Percentiles rank a stretch among this genome's conserved stretches.
Conservation (phyloP, 192 early-diverging fungal genomes). For the Haplosporangium gracile region DNA sequence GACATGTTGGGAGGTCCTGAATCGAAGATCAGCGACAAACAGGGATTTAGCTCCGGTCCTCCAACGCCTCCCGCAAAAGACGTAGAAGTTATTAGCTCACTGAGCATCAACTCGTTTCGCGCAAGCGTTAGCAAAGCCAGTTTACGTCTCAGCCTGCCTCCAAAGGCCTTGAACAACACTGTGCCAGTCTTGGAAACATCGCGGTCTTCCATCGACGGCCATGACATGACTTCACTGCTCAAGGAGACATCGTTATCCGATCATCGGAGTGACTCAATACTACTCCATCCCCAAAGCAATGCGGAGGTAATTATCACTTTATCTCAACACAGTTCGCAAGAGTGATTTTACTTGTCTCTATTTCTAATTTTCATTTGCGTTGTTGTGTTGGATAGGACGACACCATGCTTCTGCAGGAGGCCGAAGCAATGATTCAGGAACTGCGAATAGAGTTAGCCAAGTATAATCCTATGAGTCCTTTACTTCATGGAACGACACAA, state of each 20-base stretch:
- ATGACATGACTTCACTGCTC: not conserved
- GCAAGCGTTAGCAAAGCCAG: slow-evolving; percentile 17
- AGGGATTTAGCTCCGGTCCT: not conserved
- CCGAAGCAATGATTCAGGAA: slow-evolving; percentile 11
- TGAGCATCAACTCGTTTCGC: slow-evolving; percentile 12
- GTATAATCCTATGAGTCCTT: slow-evolving; percentile 20
- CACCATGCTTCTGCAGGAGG: not conserved
- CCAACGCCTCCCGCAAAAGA: slow-evolving; percentile 1
- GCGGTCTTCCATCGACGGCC: not conserved
- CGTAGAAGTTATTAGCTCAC: not conserved
- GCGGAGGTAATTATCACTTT: not conserved
- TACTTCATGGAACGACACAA: slow-evolving; percentile 21
- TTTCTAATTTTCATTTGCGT: too few relatives aligned
- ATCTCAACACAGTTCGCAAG: too few relatives aligned
- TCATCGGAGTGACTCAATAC: not conserved
- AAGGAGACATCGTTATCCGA: not conserved
- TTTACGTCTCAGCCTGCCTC: not conserved
- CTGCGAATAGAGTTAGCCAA: slow-evolving; percentile 27
- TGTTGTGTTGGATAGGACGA: not conserved
- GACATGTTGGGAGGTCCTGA: slow-evolving; percentile 19
- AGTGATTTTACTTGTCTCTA: too few relatives aligned
- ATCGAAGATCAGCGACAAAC: not conserved
- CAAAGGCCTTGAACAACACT: not conserved
- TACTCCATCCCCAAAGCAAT: not conserved
- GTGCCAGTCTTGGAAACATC: not conserved